These are phyloP conservation scores for Claviceps monticola DNA, from an alignment of 2,329 filamentous ascomycete genomes.

Conservation along the genomic window DNA sequence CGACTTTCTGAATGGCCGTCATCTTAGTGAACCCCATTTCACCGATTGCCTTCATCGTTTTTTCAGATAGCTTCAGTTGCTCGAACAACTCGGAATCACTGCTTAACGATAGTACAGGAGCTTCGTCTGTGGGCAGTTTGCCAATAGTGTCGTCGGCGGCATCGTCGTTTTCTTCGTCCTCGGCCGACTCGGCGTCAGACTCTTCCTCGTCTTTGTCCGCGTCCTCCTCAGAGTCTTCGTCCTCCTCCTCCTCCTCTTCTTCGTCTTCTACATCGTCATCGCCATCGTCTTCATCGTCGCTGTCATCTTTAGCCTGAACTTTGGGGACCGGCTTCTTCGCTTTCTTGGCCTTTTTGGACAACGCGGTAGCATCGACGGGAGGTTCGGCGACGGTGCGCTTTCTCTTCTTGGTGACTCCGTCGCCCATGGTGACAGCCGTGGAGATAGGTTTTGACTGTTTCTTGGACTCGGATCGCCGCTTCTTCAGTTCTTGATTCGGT, in stretches of 20 bases:
- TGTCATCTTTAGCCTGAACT: conserved; percentile 15
- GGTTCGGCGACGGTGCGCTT: conserved; percentile 24
- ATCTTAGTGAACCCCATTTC: conserved; percentile 92
- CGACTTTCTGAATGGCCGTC: conserved; percentile 81
- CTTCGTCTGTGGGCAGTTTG: conserved; percentile 23
- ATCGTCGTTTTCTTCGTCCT: conserved; percentile 8
- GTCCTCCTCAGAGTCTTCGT: conserved; percentile 11
- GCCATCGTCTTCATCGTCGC: conserved; percentile 16
- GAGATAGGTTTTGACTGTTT: not conserved
- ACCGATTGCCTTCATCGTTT: conserved; percentile 73
- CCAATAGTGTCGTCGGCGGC: conserved; percentile 15
- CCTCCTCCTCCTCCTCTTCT: conserved; percentile 10
- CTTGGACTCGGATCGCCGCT: not conserved
- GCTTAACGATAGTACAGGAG: conserved; percentile 39
- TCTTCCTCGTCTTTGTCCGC: conserved; percentile 14
- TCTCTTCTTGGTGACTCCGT: conserved; percentile 29
- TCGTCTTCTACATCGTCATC: conserved; percentile 16
- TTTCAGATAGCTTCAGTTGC: conserved; percentile 74
- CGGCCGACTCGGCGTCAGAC: conserved; percentile 7
- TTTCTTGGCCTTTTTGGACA: conserved; percentile 28
- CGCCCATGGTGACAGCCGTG: conserved; percentile 16
- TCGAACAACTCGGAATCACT: conserved; percentile 58
- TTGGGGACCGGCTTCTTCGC: conserved; percentile 21
- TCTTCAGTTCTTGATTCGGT: not conserved
- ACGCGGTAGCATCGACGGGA: conserved; percentile 9